Percentiles rank a stretch among this genome's conserved stretches.
These are phyloP conservation scores for Beauveria rudraprayagi DNA, from an alignment of 2,329 filamentous ascomycete genomes.

Conservation along the genomic window DNA sequence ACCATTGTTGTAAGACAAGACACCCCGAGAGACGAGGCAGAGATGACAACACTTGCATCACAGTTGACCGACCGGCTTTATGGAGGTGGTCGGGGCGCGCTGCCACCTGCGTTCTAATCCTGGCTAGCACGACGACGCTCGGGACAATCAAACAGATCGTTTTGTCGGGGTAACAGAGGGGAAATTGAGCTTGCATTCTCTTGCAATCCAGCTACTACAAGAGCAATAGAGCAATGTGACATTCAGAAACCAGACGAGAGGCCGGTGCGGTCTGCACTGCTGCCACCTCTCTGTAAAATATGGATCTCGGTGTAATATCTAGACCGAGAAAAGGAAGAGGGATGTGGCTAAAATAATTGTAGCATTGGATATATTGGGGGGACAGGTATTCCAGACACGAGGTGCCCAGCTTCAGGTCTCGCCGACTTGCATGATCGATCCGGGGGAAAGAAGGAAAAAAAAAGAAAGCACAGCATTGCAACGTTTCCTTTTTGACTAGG, in stretches of 20 bases:
- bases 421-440: conserved; percentile 5
- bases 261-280: too few species aligned
- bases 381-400: neutral
- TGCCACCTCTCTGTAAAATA: too few species aligned
- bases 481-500: neutral
- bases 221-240: neutral
- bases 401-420: neutral
- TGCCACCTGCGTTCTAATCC: neutral
- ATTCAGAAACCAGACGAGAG: too few species aligned
- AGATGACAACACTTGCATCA: too few species aligned
- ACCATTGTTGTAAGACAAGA: too few species aligned
- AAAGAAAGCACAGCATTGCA: neutral
- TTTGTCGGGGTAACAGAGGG: neutral
- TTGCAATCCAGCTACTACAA: neutral
- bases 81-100: too few species aligned
- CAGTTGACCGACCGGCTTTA: too few species aligned
- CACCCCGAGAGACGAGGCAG: too few species aligned
- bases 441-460: neutral
- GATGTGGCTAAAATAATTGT: neutral
- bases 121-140: neutral
- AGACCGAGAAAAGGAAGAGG: neutral
- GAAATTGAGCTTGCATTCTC: neutral
- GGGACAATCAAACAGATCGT: neutral
- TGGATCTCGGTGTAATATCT: too few species aligned
- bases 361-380: neutral